Base-by-base conservation (phyloP, 495 filamentous ascomycete species). In the Aspergillus indologenus region DNA sequence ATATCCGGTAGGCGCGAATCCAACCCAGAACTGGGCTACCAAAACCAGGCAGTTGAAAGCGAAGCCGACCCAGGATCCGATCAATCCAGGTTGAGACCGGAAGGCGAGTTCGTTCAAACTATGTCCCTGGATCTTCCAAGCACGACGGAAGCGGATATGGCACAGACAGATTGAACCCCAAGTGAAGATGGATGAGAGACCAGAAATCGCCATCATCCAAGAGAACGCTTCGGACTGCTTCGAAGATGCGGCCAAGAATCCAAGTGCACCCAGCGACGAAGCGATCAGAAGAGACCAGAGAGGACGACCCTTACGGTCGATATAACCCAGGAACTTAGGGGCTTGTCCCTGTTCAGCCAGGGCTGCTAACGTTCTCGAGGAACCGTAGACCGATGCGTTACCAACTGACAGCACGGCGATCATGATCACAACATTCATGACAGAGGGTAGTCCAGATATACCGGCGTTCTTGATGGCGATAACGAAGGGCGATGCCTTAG, bases 21-120 rank as follows among this genome's bases (percentile, higher is more conserved):
- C 92, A 24, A 87, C 88, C 94, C 94, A 98, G 78, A 98, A 96
- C 67, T 98, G 92, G 8, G 90, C 93, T 47, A 93, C 66, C 20
- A 98, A 81, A n/a, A 98, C 86, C 11, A 96, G 75, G 23, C 78
- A 55, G 70, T 96, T 96, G 71, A 96, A 85, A 29, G 75, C 59
- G 59, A 97, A 81, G 11, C 94, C 94, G 23, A 96, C 56, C 84
- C 87, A 97, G 1, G 90, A 95, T 1, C 93, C 94, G 21, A 84
- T 68, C 1, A 95, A 76, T 52, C 94, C 94, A 1, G 87, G 82
- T 61, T 94, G 91, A 2, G 90, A 89, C 12, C 67, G 75, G 80
- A 92, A 98, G 2, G 91, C 85, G 15, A 98, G 74, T 59, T 96
- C 90, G 40, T 87, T 74, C 15, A 93, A 73, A 11, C 71, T 76